Evolutionary conservation across 257 asterid species (phyloP), one percentile per base, ranked within the genome.

Genomic region (Gentiana macrophylla): DNA sequence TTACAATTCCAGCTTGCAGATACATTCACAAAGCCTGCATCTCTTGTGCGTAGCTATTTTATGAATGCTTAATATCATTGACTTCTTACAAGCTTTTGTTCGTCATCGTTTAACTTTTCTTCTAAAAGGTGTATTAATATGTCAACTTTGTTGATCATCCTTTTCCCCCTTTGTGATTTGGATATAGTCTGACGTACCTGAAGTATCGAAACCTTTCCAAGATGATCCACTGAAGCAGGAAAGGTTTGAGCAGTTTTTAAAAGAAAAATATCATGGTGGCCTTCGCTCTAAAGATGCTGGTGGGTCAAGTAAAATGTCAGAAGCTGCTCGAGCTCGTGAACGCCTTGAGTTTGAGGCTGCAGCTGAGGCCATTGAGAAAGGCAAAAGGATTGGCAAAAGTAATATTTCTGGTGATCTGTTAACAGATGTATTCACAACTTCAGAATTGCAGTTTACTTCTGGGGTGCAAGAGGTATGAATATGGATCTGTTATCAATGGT

Each of bases 261-360:
- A 91, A 83, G 97, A 91, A 77, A 91, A 87, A 65, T 88, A 87
- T 35, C 85, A 62, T 56, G 98, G 98, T 49, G 98, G 98, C 60
- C 95, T 87, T 60, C 88, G 97, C 67, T 70, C 83, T 53, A 91
- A 75, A 69, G 95, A 87, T 55, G 73, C 84, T 55, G 86, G 94
- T 65, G 97, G 95, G 61, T 43, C 94, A 62, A 85, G 96, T 74
- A 68, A 72, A 62, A 79, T 91, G 95, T 83, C 98, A 65, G 98
- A 91, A 81, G 79, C 90, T 69, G 88, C 79, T 61, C 98, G 98
- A 68, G 98, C 98, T 64, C 98, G 97, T 68, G 98, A 91, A 77
- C 79, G 86, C 64, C 76, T 91, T 59, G 97, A 91, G 67, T 91
- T 91, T 74, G 98, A 91, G 64, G 66, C 89, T 62, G 94, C 94